A percentile compares a stretch with the other conserved stretches of the same genome.
Evolutionary conservation across 2,329 filamentous ascomycete species (phyloP).

Genomic region (Sphaceloma murrayae): DNA sequence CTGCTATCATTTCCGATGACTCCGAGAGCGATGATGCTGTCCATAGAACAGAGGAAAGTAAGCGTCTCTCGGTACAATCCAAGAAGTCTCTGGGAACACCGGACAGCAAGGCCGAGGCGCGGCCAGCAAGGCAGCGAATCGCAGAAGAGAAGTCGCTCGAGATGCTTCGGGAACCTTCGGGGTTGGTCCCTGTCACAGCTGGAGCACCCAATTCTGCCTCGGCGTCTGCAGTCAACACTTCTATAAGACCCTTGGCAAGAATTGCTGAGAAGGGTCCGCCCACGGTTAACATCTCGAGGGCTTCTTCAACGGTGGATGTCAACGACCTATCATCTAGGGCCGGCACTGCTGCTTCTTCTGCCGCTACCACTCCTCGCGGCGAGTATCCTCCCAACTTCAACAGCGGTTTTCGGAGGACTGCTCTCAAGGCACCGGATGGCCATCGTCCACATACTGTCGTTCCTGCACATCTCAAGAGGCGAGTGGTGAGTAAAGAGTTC

Average conservation of each 20-base stretch:
- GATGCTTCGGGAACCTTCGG: conserved; percentile 1
- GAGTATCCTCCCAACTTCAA: conserved; percentile 18
- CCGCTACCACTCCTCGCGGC: conserved; percentile 8
- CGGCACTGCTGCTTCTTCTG: conserved; percentile 18
- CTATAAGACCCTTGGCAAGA: conserved; percentile 5
- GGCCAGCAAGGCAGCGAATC: conserved; percentile 1
- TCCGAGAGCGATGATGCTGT: neutral
- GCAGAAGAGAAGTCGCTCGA: conserved; percentile 13
- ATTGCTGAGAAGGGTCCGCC: conserved; percentile 24
- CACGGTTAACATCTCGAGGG: conserved; percentile 37
- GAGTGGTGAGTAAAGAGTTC: conserved; percentile 87
- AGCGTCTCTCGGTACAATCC: conserved; percentile 11
- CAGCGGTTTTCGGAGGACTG: conserved; percentile 13
- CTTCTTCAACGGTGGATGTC: conserved; percentile 38
- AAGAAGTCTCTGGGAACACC: conserved; percentile 12
- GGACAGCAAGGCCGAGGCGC: conserved; percentile 10
- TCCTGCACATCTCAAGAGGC: conserved; percentile 62
- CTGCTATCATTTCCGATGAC: conserved; percentile 3
- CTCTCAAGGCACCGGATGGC: conserved; percentile 5
- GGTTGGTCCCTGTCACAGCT: neutral
- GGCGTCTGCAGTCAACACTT: neutral
- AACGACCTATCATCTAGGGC: conserved; percentile 24
- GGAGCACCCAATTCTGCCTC: conserved; percentile 29
- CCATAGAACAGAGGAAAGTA: neutral
- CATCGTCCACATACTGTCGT: conserved; percentile 22